These are phyloP conservation scores for Collybiopsis luxurians DNA, from an alignment of 768 basidiomycete species.

Conservation along the genomic window DNA sequence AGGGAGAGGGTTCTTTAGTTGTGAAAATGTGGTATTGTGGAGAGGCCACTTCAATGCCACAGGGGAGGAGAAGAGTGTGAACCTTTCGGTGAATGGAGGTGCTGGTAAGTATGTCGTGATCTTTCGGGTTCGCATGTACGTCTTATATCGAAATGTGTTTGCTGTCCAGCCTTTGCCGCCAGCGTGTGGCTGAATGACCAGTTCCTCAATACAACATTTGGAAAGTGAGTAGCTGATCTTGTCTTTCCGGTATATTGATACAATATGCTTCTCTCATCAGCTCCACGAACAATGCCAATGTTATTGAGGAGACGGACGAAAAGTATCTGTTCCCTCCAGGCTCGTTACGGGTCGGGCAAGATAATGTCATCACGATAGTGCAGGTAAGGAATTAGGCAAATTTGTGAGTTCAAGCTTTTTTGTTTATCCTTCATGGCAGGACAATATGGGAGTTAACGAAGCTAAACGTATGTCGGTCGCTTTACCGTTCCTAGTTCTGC, in stretches of 20 bases:
- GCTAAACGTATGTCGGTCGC: constrained; percentile 36
- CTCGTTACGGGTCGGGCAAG: constrained; percentile 45
- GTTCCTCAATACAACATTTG: constrained; percentile 71
- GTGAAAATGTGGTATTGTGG: constrained; percentile 81
- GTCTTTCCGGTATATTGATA: neutral
- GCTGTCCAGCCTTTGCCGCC: constrained; percentile 67
- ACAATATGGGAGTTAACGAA: constrained; percentile 80
- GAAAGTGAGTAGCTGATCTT: constrained; percentile 49
- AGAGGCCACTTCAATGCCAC: constrained; percentile 74
- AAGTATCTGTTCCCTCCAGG: constrained; percentile 60
- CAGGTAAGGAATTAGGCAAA: constrained; percentile 43
- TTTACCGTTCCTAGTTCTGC: neutral
- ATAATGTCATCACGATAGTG: constrained; percentile 77
- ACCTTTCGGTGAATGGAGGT: constrained; percentile 80
- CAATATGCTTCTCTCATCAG: constrained; percentile 26
- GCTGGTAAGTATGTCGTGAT: constrained; percentile 44
- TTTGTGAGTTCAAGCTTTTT: neutral
- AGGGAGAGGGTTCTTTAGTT: constrained; percentile 39
- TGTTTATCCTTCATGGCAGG: constrained; percentile 34
- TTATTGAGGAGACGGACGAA: constrained; percentile 66
- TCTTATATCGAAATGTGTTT: too few relatives aligned
- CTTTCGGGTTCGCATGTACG: neutral
- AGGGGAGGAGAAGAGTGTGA: constrained; percentile 58
- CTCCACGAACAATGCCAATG: constrained; percentile 62
- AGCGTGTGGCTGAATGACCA: constrained; percentile 77